Evolutionary conservation across 169 alveolate species (phyloP), one percentile per base, ranked within the genome.

Genomic region (Plasmodium gonderi): DNA sequence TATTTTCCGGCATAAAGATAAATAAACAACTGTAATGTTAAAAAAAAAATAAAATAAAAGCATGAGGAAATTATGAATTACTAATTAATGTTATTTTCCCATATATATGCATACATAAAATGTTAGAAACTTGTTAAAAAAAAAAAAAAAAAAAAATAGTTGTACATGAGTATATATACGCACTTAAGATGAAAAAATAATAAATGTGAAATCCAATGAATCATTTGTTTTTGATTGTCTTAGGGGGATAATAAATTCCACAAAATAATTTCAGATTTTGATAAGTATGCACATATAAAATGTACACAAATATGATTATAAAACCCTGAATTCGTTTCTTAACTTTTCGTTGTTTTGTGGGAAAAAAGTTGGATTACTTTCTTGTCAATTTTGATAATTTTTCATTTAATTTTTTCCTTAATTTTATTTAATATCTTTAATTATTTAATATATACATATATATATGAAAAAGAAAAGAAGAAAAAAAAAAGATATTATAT

Each of bases 41-140:
- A 79, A 54, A 17, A 54, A 79, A 47, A 49, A 47, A 79, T 38
- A 78, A 78, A 51, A 79, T 38, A 80, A 60, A 64, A 33, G 72
- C 23, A 65, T 78, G 42, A 40, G 23, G 29, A n/a, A 38, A 60
- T 33, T 64, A 80, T 40, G 68, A 65, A 38, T 40, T 64, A 65
- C 38, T 65, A 64, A 80, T 80, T 80, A 80, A 64, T 38, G 33
- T n/a, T n/a, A 33, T n/a, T 64, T 80, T 80, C 6, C 29, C 5
- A 60, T 79, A 33, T 51, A 42, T 29, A 60, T 64, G 80, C 69
- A 80, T 60, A 80, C 65, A 3, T 20, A 69, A 80, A 80, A 54
- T 26, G 45, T 80, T 80, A 80, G 79, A 80, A 54, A 80, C 64
- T 80, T 80, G 31, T 80, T 20, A 3, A 23, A 51, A 60, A 60